These are phyloP conservation scores for Rhododendron molle DNA, from an alignment of 148 eudicot species.

Conservation along the genomic window DNA sequence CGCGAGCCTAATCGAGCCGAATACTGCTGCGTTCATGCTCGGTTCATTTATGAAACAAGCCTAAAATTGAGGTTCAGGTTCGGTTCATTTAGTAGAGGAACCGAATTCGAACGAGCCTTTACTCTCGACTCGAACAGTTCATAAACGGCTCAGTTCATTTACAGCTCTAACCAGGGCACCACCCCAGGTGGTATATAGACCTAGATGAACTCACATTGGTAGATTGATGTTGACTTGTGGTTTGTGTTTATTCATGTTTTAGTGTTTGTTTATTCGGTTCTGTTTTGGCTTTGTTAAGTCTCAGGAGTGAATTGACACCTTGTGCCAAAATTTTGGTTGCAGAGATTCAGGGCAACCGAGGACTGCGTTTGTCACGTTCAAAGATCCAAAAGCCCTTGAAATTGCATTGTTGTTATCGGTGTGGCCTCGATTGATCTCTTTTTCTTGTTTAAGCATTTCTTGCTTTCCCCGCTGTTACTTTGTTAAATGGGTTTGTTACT, in stretches of 20 bases:
- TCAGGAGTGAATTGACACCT: background rate
- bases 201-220: too few relatives aligned
- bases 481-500: background rate
- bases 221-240: background rate
- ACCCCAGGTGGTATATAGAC: too few relatives aligned
- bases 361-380: constrained; percentile 82
- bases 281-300: constrained; percentile 8
- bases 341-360: constrained; percentile 43
- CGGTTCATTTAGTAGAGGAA: too few relatives aligned
- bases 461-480: background rate
- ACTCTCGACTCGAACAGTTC: too few relatives aligned
- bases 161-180: too few relatives aligned
- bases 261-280: background rate
- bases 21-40: too few relatives aligned
- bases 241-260: background rate
- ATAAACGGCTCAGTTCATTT: too few relatives aligned
- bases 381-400: constrained; percentile 85
- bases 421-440: background rate
- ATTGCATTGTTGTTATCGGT: constrained; percentile 87
- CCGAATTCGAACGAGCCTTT: too few relatives aligned
- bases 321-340: constrained; percentile 19
- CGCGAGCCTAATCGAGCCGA: too few relatives aligned
- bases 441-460: background rate
- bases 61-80: too few relatives aligned
- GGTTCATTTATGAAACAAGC: too few relatives aligned